These are phyloP conservation scores for Chaetoscypha palmicola DNA, from an alignment of 2,329 filamentous ascomycete genomes.

Conservation along the genomic window DNA sequence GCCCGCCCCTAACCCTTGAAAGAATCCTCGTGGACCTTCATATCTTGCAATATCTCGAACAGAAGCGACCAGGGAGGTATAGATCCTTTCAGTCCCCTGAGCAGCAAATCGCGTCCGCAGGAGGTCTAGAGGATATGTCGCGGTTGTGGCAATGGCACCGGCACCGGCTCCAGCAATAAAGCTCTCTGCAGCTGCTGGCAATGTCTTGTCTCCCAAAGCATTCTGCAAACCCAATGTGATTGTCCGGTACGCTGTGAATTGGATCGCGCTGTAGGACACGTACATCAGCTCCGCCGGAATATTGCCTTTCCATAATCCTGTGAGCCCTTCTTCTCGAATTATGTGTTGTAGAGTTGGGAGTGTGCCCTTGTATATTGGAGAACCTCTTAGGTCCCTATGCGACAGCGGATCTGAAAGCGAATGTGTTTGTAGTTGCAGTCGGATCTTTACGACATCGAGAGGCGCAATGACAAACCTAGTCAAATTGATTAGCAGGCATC, in stretches of 20 bases:
- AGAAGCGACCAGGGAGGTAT: constrained; percentile 61
- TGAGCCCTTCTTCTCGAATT: constrained; percentile 71
- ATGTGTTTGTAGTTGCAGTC: constrained; percentile 86
- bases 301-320: constrained; percentile 94
- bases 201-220: constrained; percentile 31
- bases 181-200: constrained; percentile 64
- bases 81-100: constrained; percentile 76
- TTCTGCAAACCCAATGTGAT: constrained; percentile 56
- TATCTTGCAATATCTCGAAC: constrained; percentile 64
- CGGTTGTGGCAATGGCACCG: constrained; percentile 72
- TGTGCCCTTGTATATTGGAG: constrained; percentile 65
- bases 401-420: constrained; percentile 64
- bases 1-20: constrained; percentile 75
- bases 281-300: constrained; percentile 93
- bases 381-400: constrained; percentile 40
- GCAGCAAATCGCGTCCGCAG: constrained; percentile 94
- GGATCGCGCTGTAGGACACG: constrained; percentile 78
- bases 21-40: constrained; percentile 77
- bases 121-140: constrained; percentile 89
- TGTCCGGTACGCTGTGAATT: constrained; percentile 84
- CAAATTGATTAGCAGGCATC: constrained; percentile 1
- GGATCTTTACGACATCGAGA: constrained; percentile 96
- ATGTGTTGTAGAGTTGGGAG: constrained; percentile 71
- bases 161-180: constrained; percentile 80
- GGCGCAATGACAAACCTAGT: constrained; percentile 83